Evolutionary conservation across 441 rosid species (phyloP), one percentile per base, ranked within the genome.

Genomic region (Syzygium syzygioides): DNA sequence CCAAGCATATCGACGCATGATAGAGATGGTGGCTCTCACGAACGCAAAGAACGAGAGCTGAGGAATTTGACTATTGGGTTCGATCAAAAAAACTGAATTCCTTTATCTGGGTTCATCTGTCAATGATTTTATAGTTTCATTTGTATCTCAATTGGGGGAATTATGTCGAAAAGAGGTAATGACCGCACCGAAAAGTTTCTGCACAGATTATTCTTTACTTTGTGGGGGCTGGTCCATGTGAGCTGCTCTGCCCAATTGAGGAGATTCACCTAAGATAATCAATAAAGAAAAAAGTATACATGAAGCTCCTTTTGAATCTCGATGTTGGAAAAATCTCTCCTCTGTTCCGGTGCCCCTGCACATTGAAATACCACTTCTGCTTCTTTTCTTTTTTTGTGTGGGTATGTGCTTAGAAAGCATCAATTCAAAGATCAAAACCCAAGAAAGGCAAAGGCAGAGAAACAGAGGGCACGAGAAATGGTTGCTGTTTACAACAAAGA

Each of bases 401-500:
- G 9, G 9, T 2, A 10, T 2, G 30, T 2, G 79, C 55, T 37
- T 85, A 85, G 50, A 55, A 53, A 85, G 89, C 79, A 66, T 34
- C 76, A 76, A 55, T 28, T 76, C 30, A 87, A 86, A 88, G 83
- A 86, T 85, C 91, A 83, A 86, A 89, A 85, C 87, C 88, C 28
- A 68, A 13, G 83, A 76, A 23, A 76, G 52, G 83, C 83, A 37
- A 37, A 37, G 52, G 83, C 80, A 71, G 52, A 41, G 91, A 85
- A 66, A 59, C 52, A 26, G 5, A 2, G 34, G 41, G 62, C 86
- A 84, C 19, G 50, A 89, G 85, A 87, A 88, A 98, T 97, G 98
- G 99, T 96, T 85, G 97, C 97, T 34, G 97, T 96, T 37, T 95
- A 91, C 93, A 95, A 95, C 95, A 94, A 94, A 89, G 98, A 96